phyloP scores from a whole-genome alignment of 2,329 filamentous ascomycete genomes.

The Didymella exigua region DNA sequence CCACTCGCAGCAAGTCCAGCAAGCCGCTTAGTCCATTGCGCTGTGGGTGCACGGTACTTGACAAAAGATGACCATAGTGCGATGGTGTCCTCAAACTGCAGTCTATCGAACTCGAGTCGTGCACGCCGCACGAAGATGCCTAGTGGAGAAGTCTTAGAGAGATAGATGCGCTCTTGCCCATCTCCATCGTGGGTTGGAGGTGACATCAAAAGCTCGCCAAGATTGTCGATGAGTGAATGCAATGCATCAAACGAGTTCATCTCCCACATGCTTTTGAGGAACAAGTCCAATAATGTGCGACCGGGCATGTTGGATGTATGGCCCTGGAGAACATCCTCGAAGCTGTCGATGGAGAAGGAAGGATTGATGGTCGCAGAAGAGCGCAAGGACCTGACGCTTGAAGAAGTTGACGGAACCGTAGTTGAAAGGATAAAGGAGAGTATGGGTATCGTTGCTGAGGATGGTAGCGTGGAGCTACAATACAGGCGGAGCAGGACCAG shows the following conservation, averaged over 20 bases:
- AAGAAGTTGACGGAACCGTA: slow-evolving; percentile 54
- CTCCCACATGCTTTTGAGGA: slow-evolving; percentile 80
- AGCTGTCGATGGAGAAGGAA: slow-evolving; percentile 46
- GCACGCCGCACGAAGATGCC: slow-evolving; percentile 80
- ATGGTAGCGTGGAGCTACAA: slow-evolving; percentile 70
- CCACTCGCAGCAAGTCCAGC: slow-evolving; percentile 37
- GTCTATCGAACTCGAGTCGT: slow-evolving; percentile 76
- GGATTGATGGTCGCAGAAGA: slow-evolving; percentile 40
- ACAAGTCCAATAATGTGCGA: slow-evolving; percentile 83
- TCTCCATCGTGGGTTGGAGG: slow-evolving; percentile 22
- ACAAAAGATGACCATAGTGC: slow-evolving; percentile 84
- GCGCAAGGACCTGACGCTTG: slow-evolving; percentile 28
- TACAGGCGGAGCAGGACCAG: slow-evolving; percentile 84
- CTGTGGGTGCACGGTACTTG: slow-evolving; percentile 77
- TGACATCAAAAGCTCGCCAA: slow-evolving; percentile 64
- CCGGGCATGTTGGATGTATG: slow-evolving; percentile 67
- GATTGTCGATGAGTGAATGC: slow-evolving; percentile 73
- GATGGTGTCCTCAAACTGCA: slow-evolving; percentile 79
- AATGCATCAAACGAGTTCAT: slow-evolving; percentile 82
- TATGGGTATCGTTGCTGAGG: slow-evolving; percentile 72
- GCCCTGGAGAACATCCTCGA: slow-evolving; percentile 54
- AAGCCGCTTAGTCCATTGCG: slow-evolving; percentile 60
- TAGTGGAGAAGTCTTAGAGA: slow-evolving; percentile 77
- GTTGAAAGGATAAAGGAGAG: slow-evolving; percentile 80
- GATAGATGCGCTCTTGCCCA: slow-evolving; percentile 56